Evolutionary conservation across 768 basidiomycete species (phyloP).

Genomic region (Lactarius quietus): DNA sequence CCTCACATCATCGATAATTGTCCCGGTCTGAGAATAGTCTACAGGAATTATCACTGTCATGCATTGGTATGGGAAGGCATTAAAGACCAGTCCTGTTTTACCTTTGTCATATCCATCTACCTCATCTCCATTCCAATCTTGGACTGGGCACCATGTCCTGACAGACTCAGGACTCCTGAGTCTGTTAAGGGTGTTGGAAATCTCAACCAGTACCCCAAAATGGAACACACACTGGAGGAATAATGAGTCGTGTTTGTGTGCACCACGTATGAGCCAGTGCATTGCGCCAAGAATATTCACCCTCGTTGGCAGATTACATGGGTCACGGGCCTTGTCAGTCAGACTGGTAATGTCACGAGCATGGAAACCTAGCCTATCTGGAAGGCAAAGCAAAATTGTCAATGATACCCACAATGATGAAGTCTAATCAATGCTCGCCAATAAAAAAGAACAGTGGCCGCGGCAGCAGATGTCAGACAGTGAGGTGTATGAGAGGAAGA

Average conservation of each 20-base stretch:
- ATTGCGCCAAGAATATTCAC: slow-evolving; percentile 48
- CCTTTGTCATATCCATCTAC: slow-evolving; percentile 39
- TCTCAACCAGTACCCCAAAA: background rate
- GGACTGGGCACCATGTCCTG: slow-evolving; percentile 50
- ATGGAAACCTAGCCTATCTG: slow-evolving; percentile 40
- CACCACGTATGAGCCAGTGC: slow-evolving; percentile 48
- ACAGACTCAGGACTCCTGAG: too few species aligned
- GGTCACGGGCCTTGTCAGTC: slow-evolving; percentile 40
- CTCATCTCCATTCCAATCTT: slow-evolving; percentile 41
- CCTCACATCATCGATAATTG: slow-evolving; percentile 50
- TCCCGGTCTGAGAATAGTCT: too few species aligned
- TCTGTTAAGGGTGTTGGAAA: slow-evolving; percentile 19
- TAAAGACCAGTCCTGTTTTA: slow-evolving; percentile 1
- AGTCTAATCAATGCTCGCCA: too few species aligned
- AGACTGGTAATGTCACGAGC: slow-evolving; percentile 48
- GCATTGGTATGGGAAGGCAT: too few species aligned
- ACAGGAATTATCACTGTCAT: too few species aligned
- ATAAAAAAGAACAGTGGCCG: too few species aligned
- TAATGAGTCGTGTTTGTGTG: slow-evolving; percentile 43
- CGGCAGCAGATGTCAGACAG: too few species aligned
- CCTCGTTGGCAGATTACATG: slow-evolving; percentile 41
- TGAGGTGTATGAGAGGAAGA: too few species aligned
- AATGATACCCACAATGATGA: too few species aligned
- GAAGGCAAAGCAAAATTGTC: too few species aligned
- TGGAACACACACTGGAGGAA: slow-evolving; percentile 38